Percentiles rank a stretch among this genome's conserved stretches.
phyloP scores from a whole-genome alignment of 75 land plant species.

The Sequoia sempervirens region DNA sequence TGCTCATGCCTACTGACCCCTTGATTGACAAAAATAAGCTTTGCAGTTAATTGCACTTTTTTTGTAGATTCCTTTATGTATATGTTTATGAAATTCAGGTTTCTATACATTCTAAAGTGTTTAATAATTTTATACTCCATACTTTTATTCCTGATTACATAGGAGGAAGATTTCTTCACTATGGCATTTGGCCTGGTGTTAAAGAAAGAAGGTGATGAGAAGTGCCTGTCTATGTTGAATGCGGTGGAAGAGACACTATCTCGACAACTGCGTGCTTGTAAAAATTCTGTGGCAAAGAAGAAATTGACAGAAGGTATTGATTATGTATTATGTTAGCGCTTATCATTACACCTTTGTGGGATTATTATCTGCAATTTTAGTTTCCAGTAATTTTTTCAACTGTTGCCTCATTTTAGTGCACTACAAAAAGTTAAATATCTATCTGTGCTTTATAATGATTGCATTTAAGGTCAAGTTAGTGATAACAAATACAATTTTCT shows the following conservation, averaged over 20 bases:
- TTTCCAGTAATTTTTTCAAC: neutral
- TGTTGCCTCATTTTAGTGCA: neutral
- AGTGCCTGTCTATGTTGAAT: conserved; percentile 69
- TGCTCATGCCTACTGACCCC: neutral
- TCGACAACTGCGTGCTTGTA: conserved; percentile 81
- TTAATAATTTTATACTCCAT: neutral
- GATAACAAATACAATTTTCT: neutral
- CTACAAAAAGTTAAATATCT: neutral
- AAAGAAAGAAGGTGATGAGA: conserved; percentile 74
- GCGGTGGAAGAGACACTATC: conserved; percentile 76
- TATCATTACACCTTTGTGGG: neutral
- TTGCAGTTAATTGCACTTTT: neutral
- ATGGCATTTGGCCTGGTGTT: conserved; percentile 80
- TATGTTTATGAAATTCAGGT: neutral
- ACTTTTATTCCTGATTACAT: neutral
- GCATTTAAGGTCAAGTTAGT: neutral
- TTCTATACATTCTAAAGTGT: neutral
- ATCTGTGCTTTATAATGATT: neutral
- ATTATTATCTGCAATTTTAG: neutral
- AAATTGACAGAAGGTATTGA: conserved; percentile 53
- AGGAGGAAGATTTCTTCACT: conserved; percentile 94
- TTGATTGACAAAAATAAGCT: neutral
- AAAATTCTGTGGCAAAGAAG: conserved; percentile 43
- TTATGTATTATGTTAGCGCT: neutral
- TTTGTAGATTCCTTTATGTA: neutral